A percentile compares a stretch with the other conserved stretches of the same genome.
Evolutionary conservation across 169 alveolate species (phyloP).

Genomic region (Perkinsus marinus): DNA sequence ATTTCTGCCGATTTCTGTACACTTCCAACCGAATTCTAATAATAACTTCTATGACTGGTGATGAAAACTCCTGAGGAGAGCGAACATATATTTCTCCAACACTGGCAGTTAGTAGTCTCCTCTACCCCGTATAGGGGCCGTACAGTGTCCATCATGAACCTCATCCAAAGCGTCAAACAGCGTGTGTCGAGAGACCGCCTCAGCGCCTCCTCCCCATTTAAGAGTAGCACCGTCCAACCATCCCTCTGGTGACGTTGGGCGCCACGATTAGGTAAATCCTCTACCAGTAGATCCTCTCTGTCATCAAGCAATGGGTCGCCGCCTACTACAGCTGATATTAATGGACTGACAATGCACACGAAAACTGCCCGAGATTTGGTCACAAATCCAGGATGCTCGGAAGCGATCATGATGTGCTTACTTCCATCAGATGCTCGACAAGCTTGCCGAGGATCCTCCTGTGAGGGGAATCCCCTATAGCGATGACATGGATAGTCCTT

Average conservation of each 20-base stretch:
- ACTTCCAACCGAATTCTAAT: too few relatives aligned
- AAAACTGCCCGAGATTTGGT: not conserved
- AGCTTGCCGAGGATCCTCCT: not conserved
- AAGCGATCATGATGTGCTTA: too few relatives aligned
- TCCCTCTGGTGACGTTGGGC: not conserved
- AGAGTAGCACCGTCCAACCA: not conserved
- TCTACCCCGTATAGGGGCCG: not conserved
- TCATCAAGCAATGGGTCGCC: not conserved
- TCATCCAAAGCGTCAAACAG: not conserved
- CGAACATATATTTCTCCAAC: too few relatives aligned
- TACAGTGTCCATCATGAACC: not conserved
- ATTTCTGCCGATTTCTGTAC: too few relatives aligned
- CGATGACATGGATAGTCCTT: not conserved
- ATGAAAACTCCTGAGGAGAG: too few relatives aligned
- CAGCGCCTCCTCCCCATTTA: not conserved
- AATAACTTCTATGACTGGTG: too few relatives aligned
- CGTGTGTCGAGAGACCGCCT: not conserved
- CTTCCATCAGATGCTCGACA: not conserved
- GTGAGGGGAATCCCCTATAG: not conserved
- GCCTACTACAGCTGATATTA: not conserved
- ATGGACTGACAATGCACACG: not conserved
- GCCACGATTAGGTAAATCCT: not conserved
- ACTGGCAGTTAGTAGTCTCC: not conserved
- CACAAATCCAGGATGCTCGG: not conserved
- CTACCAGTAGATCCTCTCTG: not conserved